phyloP scores from a whole-genome alignment of 1,139 yeast genomes.

The Blastobotrys proliferans region DNA sequence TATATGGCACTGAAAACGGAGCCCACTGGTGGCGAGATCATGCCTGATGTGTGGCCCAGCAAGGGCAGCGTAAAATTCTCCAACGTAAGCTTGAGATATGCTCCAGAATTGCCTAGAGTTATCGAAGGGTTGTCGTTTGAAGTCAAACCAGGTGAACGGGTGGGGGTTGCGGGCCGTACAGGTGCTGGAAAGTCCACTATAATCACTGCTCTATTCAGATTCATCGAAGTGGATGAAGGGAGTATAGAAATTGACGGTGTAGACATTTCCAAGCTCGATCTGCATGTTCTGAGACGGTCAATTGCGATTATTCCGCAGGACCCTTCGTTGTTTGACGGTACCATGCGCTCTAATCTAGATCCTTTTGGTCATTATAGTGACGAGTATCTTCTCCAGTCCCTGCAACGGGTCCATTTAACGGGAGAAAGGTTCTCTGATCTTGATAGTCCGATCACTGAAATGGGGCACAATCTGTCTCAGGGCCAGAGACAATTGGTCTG shows the following conservation, averaged over 20 bases:
- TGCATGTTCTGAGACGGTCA: slow-evolving; percentile 50
- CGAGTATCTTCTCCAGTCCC: slow-evolving; percentile 42
- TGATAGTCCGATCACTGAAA: slow-evolving; percentile 38
- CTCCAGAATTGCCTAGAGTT: slow-evolving; percentile 70
- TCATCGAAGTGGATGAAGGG: slow-evolving; percentile 52
- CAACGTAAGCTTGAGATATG: slow-evolving; percentile 59
- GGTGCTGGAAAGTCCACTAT: slow-evolving; percentile 76
- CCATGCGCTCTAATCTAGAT: slow-evolving; percentile 60
- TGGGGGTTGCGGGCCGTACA: slow-evolving; percentile 73
- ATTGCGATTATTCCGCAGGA: slow-evolving; percentile 64
- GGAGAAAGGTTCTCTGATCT: slow-evolving; percentile 28
- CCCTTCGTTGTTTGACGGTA: slow-evolving; percentile 37
- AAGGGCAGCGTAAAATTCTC: slow-evolving; percentile 54
- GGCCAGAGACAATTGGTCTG: slow-evolving; percentile 78
- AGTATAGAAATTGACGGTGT: slow-evolving; percentile 53
- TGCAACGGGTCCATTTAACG: slow-evolving; percentile 6
- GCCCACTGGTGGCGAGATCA: not conserved
- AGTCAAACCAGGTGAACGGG: slow-evolving; percentile 49
- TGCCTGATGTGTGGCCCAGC: slow-evolving; percentile 52
- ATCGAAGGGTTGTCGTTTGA: slow-evolving; percentile 49
- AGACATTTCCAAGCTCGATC: slow-evolving; percentile 46
- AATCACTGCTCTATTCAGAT: slow-evolving; percentile 57
- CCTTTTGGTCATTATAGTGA: slow-evolving; percentile 51
- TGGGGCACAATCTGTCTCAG: slow-evolving; percentile 66
- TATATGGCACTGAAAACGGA: slow-evolving; percentile 55